Percentiles rank a stretch among this genome's conserved stretches.
These are phyloP conservation scores for Apostasia ramifera DNA, from an alignment of 106 monocot genomes.

Conservation along the genomic window DNA sequence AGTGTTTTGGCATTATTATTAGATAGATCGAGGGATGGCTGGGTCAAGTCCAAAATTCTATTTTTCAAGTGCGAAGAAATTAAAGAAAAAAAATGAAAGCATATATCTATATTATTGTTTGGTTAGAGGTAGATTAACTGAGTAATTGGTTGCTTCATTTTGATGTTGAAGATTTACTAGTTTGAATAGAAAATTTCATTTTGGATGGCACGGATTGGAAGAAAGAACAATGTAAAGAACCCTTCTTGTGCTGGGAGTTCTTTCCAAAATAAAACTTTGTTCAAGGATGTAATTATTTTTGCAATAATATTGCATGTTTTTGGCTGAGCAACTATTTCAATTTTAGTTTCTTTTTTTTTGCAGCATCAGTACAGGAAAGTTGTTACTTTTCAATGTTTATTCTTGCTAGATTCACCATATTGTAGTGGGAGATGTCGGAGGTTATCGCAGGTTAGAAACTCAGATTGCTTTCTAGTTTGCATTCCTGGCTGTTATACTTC, in stretches of 20 bases:
- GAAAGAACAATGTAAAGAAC: no score
- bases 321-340: neutral
- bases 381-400: constrained; percentile 18
- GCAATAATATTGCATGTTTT: neutral
- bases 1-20: neutral
- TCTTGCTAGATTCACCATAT: constrained; percentile 12
- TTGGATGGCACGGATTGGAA: neutral
- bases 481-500: neutral
- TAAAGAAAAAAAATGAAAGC: neutral
- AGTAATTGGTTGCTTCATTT: no score
- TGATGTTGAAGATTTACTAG: neutral
- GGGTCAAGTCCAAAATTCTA: no score
- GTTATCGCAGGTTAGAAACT: constrained; percentile 12
- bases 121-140: no score
- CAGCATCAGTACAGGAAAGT: constrained; percentile 37
- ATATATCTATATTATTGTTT: no score
- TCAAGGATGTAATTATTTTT: no score
- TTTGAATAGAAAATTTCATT: neutral
- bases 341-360: constrained; percentile 6
- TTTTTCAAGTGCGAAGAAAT: neutral
- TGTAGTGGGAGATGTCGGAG: constrained; percentile 7
- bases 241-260: no score
- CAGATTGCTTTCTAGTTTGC: constrained; percentile 10
- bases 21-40: no score
- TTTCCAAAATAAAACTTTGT: no score